A percentile compares a stretch with the other conserved stretches of the same genome.
These are phyloP conservation scores for Colletotrichum orchidophilum DNA, from an alignment of 2,329 filamentous ascomycete genomes.

Conservation along the genomic window DNA sequence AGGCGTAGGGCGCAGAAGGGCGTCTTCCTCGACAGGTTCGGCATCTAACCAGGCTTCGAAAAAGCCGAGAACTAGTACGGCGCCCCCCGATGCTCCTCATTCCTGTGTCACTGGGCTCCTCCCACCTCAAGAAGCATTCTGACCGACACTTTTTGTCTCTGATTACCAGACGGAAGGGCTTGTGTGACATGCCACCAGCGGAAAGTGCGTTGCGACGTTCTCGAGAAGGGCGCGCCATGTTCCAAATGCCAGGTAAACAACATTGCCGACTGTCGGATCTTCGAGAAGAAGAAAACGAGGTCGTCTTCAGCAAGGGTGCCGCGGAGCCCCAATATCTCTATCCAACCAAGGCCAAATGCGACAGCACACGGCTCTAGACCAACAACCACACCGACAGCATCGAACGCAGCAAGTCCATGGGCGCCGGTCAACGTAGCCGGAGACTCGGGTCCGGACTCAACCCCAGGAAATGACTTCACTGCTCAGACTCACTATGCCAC, in stretches of 20 bases:
- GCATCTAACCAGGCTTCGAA: background rate
- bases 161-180: conserved; percentile 46
- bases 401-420: conserved; percentile 27
- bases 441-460: background rate
- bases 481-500: conserved; percentile 37
- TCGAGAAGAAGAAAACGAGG: conserved; percentile 59
- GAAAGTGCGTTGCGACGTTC: conserved; percentile 61
- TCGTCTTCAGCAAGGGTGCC: conserved; percentile 44
- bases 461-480: conserved; percentile 1
- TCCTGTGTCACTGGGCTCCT: background rate
- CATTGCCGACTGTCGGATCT: conserved; percentile 54
- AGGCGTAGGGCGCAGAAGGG: background rate
- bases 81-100: background rate
- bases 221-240: conserved; percentile 56
- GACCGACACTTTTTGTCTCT: background rate
- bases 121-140: background rate
- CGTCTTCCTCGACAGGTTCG: background rate
- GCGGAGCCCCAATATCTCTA: conserved; percentile 46
- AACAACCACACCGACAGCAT: conserved; percentile 38
- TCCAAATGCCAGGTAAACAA: conserved; percentile 56
- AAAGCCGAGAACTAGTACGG: conserved; percentile 29
- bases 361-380: conserved; percentile 38
- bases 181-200: conserved; percentile 59
- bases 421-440: background rate
- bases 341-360: conserved; percentile 55